Conservation (phyloP, 2,329 filamentous ascomycete genomes). For the Aspergillus proliferans region DNA sequence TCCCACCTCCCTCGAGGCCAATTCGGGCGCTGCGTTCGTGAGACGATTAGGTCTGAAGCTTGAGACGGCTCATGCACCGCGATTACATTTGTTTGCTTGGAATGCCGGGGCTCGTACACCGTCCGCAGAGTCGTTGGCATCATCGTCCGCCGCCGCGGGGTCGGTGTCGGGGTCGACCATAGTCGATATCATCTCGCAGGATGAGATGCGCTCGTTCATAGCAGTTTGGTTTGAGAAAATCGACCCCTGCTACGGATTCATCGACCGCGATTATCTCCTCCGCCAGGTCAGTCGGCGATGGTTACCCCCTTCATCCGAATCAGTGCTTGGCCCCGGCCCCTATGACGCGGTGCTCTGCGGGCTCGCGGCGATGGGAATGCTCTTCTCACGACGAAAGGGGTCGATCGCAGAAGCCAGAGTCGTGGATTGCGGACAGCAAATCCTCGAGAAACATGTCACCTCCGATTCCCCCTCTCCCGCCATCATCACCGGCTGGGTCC, state of each 20-base stretch:
- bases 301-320: conserved; percentile 13
- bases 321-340: conserved; percentile 16
- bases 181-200: conserved; percentile 42
- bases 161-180: conserved; percentile 27
- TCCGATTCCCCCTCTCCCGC: conserved; percentile 24
- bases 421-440: conserved; percentile 40
- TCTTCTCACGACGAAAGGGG: conserved; percentile 46
- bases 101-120: conserved; percentile 37
- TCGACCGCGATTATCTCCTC: conserved; percentile 23
- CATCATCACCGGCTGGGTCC: conserved; percentile 41
- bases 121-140: not conserved
- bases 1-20: conserved; percentile 46
- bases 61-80: conserved; percentile 49
- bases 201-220: conserved; percentile 44
- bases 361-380: conserved; percentile 49
- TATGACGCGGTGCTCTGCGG: conserved; percentile 49
- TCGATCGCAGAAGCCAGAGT: conserved; percentile 41
- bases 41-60: conserved; percentile 48
- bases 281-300: conserved; percentile 25
- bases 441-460: conserved; percentile 40
- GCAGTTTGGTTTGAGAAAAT: conserved; percentile 49
- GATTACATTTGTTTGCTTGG: conserved; percentile 53
- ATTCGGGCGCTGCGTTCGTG: conserved; percentile 53
- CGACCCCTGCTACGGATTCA: conserved; percentile 49
- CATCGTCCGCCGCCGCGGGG: conserved; percentile 5